phyloP scores from a whole-genome alignment of 345 rosid genomes.

The Cardiospermum halicacabum region DNA sequence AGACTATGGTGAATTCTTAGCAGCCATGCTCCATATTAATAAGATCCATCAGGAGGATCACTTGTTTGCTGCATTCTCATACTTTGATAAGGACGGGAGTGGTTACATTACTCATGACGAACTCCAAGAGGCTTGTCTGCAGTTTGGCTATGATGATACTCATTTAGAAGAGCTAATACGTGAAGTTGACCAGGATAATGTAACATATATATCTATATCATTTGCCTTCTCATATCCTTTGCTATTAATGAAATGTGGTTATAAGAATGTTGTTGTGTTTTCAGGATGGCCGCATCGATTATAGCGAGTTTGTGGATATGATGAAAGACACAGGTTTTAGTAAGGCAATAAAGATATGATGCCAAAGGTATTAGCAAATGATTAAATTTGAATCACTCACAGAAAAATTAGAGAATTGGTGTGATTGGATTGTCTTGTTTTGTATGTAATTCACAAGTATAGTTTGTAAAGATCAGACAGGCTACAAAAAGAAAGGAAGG shows the following conservation, averaged over 20 bases:
- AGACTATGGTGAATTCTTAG: slow-evolving; percentile 84
- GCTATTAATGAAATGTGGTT: not conserved
- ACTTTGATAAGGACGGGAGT: slow-evolving; percentile 90
- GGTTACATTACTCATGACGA: slow-evolving; percentile 89
- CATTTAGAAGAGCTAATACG: slow-evolving; percentile 63
- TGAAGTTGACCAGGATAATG: slow-evolving; percentile 85
- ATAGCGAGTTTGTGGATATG: slow-evolving; percentile 85
- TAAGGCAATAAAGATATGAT: slow-evolving; percentile 45
- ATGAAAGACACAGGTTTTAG: slow-evolving; percentile 66
- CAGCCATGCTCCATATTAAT: slow-evolving; percentile 93
- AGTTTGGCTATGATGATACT: slow-evolving; percentile 61
- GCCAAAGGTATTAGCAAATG: slow-evolving; percentile 51
- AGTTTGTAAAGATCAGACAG: slow-evolving; percentile 29
- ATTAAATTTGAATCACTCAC: no score
- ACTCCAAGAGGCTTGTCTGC: slow-evolving; percentile 75
- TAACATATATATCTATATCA: slow-evolving; percentile 16
- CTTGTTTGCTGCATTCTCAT: slow-evolving; percentile 74
- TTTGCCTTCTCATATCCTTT: not conserved
- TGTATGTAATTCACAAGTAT: not conserved
- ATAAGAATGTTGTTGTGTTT: not conserved
- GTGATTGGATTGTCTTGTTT: no score
- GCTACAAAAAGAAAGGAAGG: slow-evolving; percentile 13
- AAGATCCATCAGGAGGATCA: slow-evolving; percentile 85
- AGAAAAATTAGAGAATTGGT: no score
- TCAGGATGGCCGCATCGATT: slow-evolving; percentile 89